These are phyloP conservation scores for Ceratobasidium sp. DNA, from an alignment of 1,284 basidiomycete species.

Conservation along the genomic window DNA sequence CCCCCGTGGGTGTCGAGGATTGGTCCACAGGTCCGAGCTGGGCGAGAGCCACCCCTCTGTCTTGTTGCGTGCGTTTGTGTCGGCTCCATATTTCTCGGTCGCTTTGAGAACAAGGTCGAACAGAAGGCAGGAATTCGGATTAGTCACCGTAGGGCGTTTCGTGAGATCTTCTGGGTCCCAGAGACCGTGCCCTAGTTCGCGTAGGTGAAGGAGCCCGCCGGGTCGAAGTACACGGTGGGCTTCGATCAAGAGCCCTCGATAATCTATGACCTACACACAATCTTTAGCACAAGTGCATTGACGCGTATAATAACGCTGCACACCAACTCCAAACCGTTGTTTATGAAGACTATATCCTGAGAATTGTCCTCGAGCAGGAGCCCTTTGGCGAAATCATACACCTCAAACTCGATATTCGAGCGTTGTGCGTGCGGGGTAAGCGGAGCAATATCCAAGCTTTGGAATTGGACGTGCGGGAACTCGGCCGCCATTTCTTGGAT, in stretches of 20 bases:
- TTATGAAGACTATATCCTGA: slow-evolving; percentile 15
- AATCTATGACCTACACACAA: slow-evolving; percentile 12
- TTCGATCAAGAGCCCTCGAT: not conserved
- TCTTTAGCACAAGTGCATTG: not conserved
- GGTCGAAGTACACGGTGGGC: slow-evolving; percentile 13
- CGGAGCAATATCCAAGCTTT: too few species aligned
- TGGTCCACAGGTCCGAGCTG: not conserved
- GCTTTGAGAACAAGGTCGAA: not conserved
- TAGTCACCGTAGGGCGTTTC: not conserved
- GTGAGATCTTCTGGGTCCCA: not conserved
- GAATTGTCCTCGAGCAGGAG: too few species aligned
- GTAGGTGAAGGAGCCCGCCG: not conserved
- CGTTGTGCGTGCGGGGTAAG: not conserved
- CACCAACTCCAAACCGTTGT: not conserved
- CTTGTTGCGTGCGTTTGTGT: not conserved
- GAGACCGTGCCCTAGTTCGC: not conserved
- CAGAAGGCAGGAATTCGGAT: not conserved
- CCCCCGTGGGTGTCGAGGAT: not conserved
- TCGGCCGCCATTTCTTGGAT: too few species aligned
- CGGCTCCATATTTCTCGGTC: not conserved
- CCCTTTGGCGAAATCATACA: slow-evolving; percentile 8
- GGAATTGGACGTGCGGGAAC: too few species aligned
- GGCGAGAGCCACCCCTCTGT: not conserved
- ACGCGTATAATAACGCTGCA: not conserved
- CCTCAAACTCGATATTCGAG: not conserved